Conservation (phyloP, 768 basidiomycete genomes). For the Leucocoprinus birnbaumii region DNA sequence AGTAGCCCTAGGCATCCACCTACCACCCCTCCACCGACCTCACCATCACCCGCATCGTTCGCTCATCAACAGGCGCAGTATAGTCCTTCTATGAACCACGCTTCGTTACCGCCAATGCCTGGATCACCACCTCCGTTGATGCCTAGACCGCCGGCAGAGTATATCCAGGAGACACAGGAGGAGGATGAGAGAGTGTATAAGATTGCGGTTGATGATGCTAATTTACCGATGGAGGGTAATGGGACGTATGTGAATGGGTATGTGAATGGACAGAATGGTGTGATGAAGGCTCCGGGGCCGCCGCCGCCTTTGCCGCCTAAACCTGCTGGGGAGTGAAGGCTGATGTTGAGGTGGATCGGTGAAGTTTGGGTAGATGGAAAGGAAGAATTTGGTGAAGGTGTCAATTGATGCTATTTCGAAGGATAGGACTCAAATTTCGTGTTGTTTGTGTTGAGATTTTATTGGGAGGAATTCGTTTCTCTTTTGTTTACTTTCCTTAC, state of each 20-base stretch:
- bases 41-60: neutral
- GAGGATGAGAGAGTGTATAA: constrained; percentile 61
- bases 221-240: constrained; percentile 12
- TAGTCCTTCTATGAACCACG: constrained; percentile 16
- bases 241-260: constrained; percentile 9
- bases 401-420: neutral
- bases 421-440: too few species aligned
- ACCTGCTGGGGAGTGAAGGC: constrained; percentile 12
- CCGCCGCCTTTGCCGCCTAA: constrained; percentile 18
- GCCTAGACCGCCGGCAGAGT: constrained; percentile 76
- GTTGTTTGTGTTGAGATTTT: neutral
- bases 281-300: constrained; percentile 11
- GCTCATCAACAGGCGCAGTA: constrained; percentile 15
- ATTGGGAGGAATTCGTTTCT: neutral
- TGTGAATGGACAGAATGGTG: neutral
- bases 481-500: neutral
- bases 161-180: constrained; percentile 79
- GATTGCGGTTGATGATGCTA: constrained; percentile 30
- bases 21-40: neutral
- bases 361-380: too few species aligned
- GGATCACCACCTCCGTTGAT: constrained; percentile 59
- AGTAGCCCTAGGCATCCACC: neutral
- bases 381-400: neutral
- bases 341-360: neutral
- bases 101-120: constrained; percentile 22